Conservation (phyloP, 1,284 basidiomycete genomes). For the Fereydounia khargensis region DNA sequence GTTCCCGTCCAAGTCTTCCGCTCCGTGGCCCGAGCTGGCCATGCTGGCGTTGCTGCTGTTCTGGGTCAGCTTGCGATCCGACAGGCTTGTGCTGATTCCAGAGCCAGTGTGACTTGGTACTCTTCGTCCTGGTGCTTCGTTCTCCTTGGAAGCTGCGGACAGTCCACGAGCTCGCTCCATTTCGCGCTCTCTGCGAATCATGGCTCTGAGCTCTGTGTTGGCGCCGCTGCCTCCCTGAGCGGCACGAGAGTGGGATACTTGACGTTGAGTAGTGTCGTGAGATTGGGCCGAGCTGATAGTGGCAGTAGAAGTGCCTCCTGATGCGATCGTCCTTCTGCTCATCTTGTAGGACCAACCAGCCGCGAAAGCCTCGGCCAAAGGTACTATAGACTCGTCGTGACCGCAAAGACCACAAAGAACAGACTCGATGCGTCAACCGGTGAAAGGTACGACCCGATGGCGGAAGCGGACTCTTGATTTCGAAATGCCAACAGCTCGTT, state of each 20-base stretch:
- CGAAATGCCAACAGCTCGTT: too few relatives aligned
- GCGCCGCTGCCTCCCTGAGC: conserved; percentile 24
- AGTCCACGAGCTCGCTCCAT: conserved; percentile 5
- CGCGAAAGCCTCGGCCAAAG: too few relatives aligned
- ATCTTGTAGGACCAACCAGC: too few relatives aligned
- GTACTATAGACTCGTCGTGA: too few relatives aligned
- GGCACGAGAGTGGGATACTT: background rate
- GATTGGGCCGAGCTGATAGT: too few relatives aligned
- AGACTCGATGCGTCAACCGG: too few relatives aligned
- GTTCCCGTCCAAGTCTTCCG: background rate
- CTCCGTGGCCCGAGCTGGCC: background rate
- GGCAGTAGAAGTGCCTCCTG: too few relatives aligned
- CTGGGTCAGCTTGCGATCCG: conserved; percentile 20
- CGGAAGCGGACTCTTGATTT: too few relatives aligned
- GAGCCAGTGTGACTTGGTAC: background rate
- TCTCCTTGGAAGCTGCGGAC: background rate
- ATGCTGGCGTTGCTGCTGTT: conserved; percentile 1
- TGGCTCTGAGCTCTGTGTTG: conserved; percentile 38
- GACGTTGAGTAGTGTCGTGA: background rate
- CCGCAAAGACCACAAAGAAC: too few relatives aligned
- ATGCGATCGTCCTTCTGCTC: too few relatives aligned
- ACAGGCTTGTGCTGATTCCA: conserved; percentile 9
- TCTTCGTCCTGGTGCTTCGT: background rate
- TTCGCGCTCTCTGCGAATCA: conserved; percentile 30
- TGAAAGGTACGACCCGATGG: too few relatives aligned